Evolutionary conservation across 2,329 filamentous ascomycete species (phyloP).

Genomic region (Monosporascus sp.): DNA sequence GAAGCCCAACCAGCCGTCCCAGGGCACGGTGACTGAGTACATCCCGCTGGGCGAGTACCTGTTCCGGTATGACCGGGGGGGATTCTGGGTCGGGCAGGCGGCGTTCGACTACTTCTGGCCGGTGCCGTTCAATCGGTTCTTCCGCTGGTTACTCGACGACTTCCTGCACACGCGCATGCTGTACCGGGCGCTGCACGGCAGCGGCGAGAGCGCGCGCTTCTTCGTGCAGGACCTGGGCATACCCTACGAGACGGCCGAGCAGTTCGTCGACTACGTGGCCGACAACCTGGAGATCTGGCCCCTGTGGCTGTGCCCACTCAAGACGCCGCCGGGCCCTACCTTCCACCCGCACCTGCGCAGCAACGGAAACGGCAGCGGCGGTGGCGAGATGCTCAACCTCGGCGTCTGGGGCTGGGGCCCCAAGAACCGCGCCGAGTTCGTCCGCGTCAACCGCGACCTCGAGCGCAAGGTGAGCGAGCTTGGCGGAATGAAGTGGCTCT

Average conservation of each 20-base stretch:
- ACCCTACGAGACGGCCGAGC: constrained; percentile 46
- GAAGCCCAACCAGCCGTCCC: background rate
- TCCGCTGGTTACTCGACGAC: constrained; percentile 65
- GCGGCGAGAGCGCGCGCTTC: constrained; percentile 59
- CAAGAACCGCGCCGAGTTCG: constrained; percentile 50
- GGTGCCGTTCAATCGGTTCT: constrained; percentile 61
- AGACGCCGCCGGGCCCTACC: constrained; percentile 42
- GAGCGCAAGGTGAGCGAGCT: constrained; percentile 66
- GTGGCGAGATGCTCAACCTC: constrained; percentile 50
- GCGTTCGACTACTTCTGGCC: constrained; percentile 63
- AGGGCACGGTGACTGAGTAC: constrained; percentile 41
- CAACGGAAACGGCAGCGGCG: constrained; percentile 7
- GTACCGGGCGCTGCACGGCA: constrained; percentile 66
- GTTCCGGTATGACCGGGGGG: constrained; percentile 71
- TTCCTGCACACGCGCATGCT: constrained; percentile 71
- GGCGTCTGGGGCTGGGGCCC: constrained; percentile 80
- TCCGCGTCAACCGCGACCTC: constrained; percentile 64
- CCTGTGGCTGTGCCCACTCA: constrained; percentile 55
- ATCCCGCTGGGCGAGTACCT: constrained; percentile 68
- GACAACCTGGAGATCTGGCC: constrained; percentile 52
- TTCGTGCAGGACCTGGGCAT: constrained; percentile 65
- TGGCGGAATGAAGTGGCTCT: constrained; percentile 80
- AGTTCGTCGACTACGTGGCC: constrained; percentile 52
- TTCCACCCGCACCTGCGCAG: constrained; percentile 50
- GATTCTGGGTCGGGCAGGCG: constrained; percentile 66